A percentile compares a stretch with the other conserved stretches of the same genome.
Evolutionary conservation across 2,329 filamentous ascomycete species (phyloP).

Genomic region (Alternaria sp.): DNA sequence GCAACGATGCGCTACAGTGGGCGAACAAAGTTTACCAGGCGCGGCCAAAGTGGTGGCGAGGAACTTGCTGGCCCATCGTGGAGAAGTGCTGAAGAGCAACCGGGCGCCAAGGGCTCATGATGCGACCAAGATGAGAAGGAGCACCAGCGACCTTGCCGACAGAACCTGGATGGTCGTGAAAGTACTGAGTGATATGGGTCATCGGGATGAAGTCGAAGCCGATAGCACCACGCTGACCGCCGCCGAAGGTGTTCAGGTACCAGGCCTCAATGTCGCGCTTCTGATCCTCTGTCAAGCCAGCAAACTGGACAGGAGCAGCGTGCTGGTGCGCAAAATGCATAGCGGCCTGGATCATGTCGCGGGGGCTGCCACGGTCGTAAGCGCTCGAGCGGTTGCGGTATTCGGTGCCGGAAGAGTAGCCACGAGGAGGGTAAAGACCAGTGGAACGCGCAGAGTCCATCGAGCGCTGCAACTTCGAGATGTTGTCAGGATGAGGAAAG

Average conservation of each 20-base stretch:
- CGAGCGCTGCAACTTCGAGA: conserved; percentile 86
- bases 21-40: conserved; percentile 19
- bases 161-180: conserved; percentile 24
- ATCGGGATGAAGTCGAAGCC: conserved; percentile 42
- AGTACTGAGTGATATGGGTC: conserved; percentile 31
- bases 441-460: conserved; percentile 87
- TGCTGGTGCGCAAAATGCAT: conserved; percentile 29
- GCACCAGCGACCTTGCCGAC: conserved; percentile 17
- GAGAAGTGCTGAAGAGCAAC: not conserved
- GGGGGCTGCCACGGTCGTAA: conserved; percentile 79
- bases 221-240: conserved; percentile 29
- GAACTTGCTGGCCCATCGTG: not conserved
- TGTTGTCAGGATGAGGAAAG: conserved; percentile 84
- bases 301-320: conserved; percentile 18
- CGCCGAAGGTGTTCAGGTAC: conserved; percentile 33
- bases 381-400: conserved; percentile 79
- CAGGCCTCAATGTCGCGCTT: conserved; percentile 38
- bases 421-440: conserved; percentile 85
- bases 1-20: conserved; percentile 8
- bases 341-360: conserved; percentile 41
- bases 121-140: conserved; percentile 21
- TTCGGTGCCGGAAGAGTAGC: conserved; percentile 76
- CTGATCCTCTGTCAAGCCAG: conserved; percentile 26
- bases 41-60: conserved; percentile 15
- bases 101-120: not conserved